phyloP scores from a whole-genome alignment of 345 rosid species.

The Eucalyptus rudis region DNA sequence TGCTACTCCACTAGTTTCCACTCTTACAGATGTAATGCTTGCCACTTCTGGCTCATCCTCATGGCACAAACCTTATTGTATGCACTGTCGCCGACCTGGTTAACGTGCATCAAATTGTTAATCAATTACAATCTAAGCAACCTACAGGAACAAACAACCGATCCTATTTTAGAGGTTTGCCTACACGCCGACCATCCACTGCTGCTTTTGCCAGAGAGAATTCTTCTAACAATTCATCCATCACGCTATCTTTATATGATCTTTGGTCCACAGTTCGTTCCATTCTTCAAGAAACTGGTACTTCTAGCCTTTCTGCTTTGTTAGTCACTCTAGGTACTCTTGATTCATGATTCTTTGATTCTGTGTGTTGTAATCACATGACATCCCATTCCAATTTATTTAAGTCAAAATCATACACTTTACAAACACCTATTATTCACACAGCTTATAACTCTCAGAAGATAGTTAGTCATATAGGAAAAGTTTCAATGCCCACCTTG shows the following conservation, averaged over 20 bases:
- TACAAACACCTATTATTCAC: background rate
- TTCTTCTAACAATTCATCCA: background rate
- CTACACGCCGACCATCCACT: background rate
- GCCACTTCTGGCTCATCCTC: background rate
- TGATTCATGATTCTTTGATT: background rate
- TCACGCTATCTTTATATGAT: background rate
- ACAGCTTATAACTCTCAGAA: background rate
- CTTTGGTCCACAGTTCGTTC: background rate
- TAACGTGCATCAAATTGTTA: background rate
- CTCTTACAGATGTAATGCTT: background rate
- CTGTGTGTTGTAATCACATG: background rate
- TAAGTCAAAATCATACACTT: no score
- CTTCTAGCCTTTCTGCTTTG: background rate
- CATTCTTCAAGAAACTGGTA: background rate
- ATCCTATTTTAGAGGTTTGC: background rate
- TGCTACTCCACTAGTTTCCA: background rate
- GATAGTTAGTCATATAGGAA: background rate
- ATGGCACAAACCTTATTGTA: background rate
- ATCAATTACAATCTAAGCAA: background rate
- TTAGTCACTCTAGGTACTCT: background rate
- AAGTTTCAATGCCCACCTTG: background rate
- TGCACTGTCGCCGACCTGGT: accelerated
- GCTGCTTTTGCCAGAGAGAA: background rate
- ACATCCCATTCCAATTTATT: background rate
- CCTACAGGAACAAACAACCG: background rate